Base-by-base conservation (phyloP, 805 yeast species). In the Cyberlindnera bimundalis region DNA sequence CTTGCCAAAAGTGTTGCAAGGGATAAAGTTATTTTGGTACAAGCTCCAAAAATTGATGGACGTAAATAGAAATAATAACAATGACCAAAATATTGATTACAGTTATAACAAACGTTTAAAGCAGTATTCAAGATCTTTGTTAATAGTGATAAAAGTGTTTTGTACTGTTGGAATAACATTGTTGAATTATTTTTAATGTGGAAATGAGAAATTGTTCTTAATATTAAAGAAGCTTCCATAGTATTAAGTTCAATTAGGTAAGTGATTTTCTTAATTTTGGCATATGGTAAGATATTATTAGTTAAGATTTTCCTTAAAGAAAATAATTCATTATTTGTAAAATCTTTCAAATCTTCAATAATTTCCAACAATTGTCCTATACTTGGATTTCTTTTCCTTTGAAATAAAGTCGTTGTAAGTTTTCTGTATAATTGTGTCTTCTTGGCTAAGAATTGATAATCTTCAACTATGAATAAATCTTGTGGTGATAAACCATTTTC, bases 191-290 rank as follows among this genome's bases (percentile, higher is more conserved):
- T 1, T 56, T 55, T 1, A 42, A 14, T 33, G 43, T 71, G 76
- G 43, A 67, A 74, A 43, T 68, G 66, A 15, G 64, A 43, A 35
- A 62, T 61, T 2, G 76, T 41, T 37, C 65, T 67, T 27, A 51
- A 55, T 35, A 58, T 56, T 6, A 76, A 43, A 8, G 67, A 51
- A 10, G 65, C 44, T 31, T 58, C 47, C 37, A 70, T 14, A 0
- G 47, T 58, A 5, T 60, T 50, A 17, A 60, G 54, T 23, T 63
- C 60, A 26, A 50, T 33, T n/a, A 48, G 32, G 30, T 56, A 52
- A 3, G 38, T 29, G 2, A 55, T 45, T 26, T 47, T 59, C 23
- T 56, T 54, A 6, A 47, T 52, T n/a, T 50, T 45, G 2, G 41
- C 57, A 17, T 31, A 50, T 16, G 46, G 41, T 9, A 31, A 33